Evolutionary conservation across 2,329 filamentous ascomycete species (phyloP), one percentile per base, ranked within the genome.

Genomic region (Colletotrichum brevisporum): DNA sequence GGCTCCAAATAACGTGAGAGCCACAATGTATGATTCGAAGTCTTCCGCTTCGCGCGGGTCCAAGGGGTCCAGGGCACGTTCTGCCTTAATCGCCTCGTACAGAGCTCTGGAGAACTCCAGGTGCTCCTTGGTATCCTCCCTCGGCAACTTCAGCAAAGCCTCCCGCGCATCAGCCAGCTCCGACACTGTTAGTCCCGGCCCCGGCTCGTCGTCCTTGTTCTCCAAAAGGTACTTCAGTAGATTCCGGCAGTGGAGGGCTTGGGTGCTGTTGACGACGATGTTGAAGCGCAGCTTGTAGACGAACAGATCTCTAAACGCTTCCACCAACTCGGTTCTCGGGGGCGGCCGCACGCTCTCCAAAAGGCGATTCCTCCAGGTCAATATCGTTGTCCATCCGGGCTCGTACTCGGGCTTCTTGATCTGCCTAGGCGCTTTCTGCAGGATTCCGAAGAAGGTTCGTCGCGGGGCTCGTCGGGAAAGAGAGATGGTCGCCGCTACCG

Each of bases 341-440:
- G 93, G 94, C 10, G 89, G 87, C 41, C 94, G 88, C 43, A 90
- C 83, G 59, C 88, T 85, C 64, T 92, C 86, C 59, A 87, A 84
- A 73, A 91, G 82, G 69, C 89, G 87, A 73, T 88, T 88, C 60
- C 88, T 83, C 78, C 94, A 87, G 67, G 92, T 87, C 74, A 92
- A 87, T 82, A 97, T 88, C 16, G 86, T 87, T 72, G 90, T 89
- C 75, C 94, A 88, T 61, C 94, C 94, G 0, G 89, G 92, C 75
- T 90, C 92, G 69, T 90, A 83, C 74, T 90, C 86, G 58, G 90
- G 84, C 24, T 89, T 84, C 77, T 89, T 91, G 51, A 90, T 80
- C 65, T 87, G 82, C 67, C 88, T 85, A 18, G 89, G 86, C 4
- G 88, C 82, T 74, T 90, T 89, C 71, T 84, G 77, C 73, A 92